These are phyloP conservation scores for Phytopythium oedochilum DNA, from an alignment of 352 stramenopile genomes.

Conservation along the genomic window DNA sequence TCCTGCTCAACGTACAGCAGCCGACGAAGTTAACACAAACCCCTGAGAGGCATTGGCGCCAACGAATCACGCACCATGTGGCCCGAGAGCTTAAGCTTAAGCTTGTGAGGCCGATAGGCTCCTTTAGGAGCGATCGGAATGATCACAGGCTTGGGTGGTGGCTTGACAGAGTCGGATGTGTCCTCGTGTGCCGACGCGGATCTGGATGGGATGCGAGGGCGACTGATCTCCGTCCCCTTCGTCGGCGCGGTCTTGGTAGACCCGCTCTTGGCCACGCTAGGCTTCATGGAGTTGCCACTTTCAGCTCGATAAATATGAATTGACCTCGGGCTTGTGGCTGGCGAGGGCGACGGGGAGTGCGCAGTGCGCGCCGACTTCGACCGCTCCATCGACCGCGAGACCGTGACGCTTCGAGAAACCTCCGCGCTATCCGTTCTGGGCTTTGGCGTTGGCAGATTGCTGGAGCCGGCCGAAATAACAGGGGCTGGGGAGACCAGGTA, in stretches of 20 bases:
- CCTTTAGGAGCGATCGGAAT: conserved; percentile 52
- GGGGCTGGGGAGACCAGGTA: conserved; percentile 75
- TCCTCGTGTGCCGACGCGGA: conserved; percentile 41
- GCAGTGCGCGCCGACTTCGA: conserved; percentile 43
- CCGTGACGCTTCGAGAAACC: conserved; percentile 43
- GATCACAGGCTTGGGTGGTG: conserved; percentile 26
- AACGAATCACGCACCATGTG: conserved; percentile 53
- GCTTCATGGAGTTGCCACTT: conserved; percentile 37
- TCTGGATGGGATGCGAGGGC: conserved; percentile 66
- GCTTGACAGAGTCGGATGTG: conserved; percentile 28
- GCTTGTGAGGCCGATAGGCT: conserved; percentile 71
- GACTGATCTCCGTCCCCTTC: conserved; percentile 76
- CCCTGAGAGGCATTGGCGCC: background rate
- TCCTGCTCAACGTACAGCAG: conserved; percentile 30
- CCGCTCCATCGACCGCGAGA: conserved; percentile 51
- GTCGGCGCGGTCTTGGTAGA: conserved; percentile 8
- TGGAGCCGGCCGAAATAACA: conserved; percentile 34
- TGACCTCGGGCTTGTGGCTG: conserved; percentile 23
- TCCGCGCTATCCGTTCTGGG: conserved; percentile 26
- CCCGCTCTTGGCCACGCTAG: conserved; percentile 27
- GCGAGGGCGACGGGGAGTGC: conserved; percentile 34
- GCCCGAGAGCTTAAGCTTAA: conserved; percentile 81
- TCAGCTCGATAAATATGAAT: conserved; percentile 62
- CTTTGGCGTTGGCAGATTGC: conserved; percentile 16
- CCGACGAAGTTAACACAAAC: background rate